Conservation (phyloP, 1,284 basidiomycete species). For the Ganoderma meredithae region DNA sequence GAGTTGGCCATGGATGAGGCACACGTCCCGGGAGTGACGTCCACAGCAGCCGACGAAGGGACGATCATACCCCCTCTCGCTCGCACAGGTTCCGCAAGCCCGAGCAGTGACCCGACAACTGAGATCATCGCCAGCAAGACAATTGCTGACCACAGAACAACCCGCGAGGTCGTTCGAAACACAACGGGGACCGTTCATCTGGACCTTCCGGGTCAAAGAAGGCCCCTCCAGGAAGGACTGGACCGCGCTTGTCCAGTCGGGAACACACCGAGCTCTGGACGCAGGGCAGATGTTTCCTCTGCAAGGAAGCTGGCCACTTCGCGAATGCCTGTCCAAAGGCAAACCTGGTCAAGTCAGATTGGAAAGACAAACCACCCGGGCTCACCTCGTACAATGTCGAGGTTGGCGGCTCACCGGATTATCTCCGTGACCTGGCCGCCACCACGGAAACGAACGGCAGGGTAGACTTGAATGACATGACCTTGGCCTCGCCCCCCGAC, state of each 20-base stretch:
- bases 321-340: conserved; percentile 20
- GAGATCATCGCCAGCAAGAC: no score
- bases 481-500: no score
- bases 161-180: not conserved
- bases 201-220: not conserved
- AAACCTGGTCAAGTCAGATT: conserved; percentile 14
- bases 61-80: no score
- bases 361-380: conserved; percentile 25
- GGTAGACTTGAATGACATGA: no score
- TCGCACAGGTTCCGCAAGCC: no score
- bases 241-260: conserved; percentile 7
- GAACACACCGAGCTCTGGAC: conserved; percentile 18
- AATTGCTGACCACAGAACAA: no score
- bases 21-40: not conserved
- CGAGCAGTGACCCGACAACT: no score
- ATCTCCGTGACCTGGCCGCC: no score
- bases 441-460: no score
- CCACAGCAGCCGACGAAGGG: not conserved
- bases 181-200: not conserved
- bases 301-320: conserved; percentile 27
- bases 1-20: not conserved
- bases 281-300: conserved; percentile 27
- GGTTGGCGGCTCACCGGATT: no score
- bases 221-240: no score
- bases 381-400: no score